Evolutionary conservation across 2,329 filamentous ascomycete genomes (phyloP).

Genomic region (Fusarium palustre): DNA sequence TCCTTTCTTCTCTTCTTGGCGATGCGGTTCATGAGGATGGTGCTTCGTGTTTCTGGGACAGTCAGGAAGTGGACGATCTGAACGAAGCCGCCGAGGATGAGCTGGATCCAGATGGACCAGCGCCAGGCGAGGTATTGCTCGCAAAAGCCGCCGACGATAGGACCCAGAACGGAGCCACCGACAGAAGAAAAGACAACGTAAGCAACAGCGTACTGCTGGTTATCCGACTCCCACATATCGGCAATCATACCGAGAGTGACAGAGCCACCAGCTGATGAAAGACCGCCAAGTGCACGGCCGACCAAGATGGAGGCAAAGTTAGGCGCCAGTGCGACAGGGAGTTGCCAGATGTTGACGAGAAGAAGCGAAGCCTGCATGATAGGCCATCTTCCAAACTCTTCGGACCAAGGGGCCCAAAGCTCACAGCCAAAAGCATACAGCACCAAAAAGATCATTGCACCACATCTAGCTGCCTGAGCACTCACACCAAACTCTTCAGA

Average conservation of each 20-base stretch:
- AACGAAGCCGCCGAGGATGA: constrained; percentile 79
- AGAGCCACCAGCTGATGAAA: constrained; percentile 78
- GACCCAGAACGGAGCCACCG: constrained; percentile 79
- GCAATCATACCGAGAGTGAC: constrained; percentile 82
- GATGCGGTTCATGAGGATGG: constrained; percentile 81
- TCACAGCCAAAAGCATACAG: constrained; percentile 88
- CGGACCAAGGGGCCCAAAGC: constrained; percentile 88
- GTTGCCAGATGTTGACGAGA: constrained; percentile 81
- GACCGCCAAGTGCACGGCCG: constrained; percentile 75
- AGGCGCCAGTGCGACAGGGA: constrained; percentile 77
- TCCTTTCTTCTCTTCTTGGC: constrained; percentile 78
- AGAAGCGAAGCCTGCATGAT: constrained; percentile 79
- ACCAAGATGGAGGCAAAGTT: constrained; percentile 79
- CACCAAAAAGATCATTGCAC: constrained; percentile 82
- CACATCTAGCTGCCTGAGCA: constrained; percentile 74
- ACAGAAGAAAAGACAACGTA: constrained; percentile 85
- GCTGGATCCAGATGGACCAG: constrained; percentile 85
- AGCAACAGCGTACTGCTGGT: constrained; percentile 80
- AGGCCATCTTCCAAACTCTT: constrained; percentile 82
- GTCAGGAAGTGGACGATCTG: constrained; percentile 74
- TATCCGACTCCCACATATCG: constrained; percentile 77
- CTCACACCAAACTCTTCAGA: constrained; percentile 75
- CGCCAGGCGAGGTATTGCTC: constrained; percentile 75
- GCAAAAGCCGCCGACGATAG: constrained; percentile 82
- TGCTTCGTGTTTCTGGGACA: constrained; percentile 83